Conservation (phyloP, 192 early-diverging fungal genomes). For the Kickxella alabastrina region DNA sequence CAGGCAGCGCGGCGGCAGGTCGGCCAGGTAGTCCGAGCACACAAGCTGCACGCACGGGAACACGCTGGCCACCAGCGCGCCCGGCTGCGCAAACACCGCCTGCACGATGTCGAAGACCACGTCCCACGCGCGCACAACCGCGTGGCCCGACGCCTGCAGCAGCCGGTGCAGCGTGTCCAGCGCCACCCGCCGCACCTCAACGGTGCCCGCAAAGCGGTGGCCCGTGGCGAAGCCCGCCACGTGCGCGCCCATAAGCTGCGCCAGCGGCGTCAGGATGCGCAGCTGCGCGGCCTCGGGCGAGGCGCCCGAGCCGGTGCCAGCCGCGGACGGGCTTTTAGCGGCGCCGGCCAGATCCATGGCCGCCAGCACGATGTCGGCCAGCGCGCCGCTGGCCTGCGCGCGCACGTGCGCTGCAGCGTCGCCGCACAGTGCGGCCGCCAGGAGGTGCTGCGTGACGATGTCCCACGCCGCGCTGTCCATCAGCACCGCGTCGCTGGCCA, state of each 20-base stretch:
- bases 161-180: slow-evolving; percentile 88
- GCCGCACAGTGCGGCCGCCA: slow-evolving; percentile 67
- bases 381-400: slow-evolving; percentile 69
- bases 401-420: slow-evolving; percentile 60
- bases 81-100: slow-evolving; percentile 22
- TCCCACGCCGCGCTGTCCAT: slow-evolving; percentile 22
- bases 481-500: slow-evolving; percentile 21
- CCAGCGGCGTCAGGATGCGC: slow-evolving; percentile 60
- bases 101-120: slow-evolving; percentile 88
- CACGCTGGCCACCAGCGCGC: slow-evolving; percentile 66
- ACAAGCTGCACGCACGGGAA: slow-evolving; percentile 94
- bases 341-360: slow-evolving; percentile 69
- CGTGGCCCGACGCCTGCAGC: slow-evolving; percentile 87
- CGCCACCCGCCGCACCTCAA: slow-evolving; percentile 76
- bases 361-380: slow-evolving; percentile 70
- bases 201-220: slow-evolving; percentile 40
- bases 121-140: slow-evolving; percentile 76
- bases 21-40: slow-evolving; percentile 88
- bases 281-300: slow-evolving; percentile 52
- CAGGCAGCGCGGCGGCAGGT: slow-evolving; percentile 69
- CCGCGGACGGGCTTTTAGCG: slow-evolving; percentile 62
- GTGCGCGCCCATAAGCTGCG: slow-evolving; percentile 53
- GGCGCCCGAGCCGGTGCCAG: slow-evolving; percentile 20
- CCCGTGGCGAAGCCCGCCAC: not conserved
- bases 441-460: slow-evolving; percentile 64